Percentiles rank a stretch among this genome's conserved stretches.
These are phyloP conservation scores for Pisolithus microcarpus DNA, from an alignment of 768 basidiomycete species.

Conservation along the genomic window DNA sequence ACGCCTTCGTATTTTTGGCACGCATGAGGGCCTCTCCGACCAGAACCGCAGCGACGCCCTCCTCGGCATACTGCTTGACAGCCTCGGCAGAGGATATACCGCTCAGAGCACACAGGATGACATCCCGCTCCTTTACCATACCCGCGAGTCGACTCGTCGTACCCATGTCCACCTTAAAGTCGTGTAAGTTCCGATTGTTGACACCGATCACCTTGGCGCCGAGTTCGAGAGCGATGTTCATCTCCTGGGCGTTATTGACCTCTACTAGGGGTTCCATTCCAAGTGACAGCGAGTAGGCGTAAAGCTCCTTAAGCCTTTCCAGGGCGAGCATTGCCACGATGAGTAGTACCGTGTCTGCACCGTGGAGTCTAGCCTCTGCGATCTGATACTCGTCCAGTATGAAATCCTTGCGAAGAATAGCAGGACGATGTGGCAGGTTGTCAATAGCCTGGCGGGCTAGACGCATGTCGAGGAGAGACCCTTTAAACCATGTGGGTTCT, in stretches of 20 bases:
- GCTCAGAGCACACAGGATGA: slow-evolving; percentile 85
- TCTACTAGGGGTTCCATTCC: slow-evolving; percentile 99
- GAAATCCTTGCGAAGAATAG: slow-evolving; percentile 96
- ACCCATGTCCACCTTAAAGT: slow-evolving; percentile 94
- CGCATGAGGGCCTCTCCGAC: slow-evolving; percentile 98
- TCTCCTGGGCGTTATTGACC: slow-evolving; percentile 91
- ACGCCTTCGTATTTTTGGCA: slow-evolving; percentile 69
- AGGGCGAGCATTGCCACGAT: slow-evolving; percentile 94
- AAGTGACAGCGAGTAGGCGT: slow-evolving; percentile 68
- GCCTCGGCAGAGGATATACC: slow-evolving; percentile 78
- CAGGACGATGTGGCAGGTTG: slow-evolving; percentile 81
- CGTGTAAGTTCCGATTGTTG: slow-evolving; percentile 95
- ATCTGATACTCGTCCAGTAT: slow-evolving; percentile 94
- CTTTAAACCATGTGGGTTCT: slow-evolving; percentile 98
- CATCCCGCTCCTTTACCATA: slow-evolving; percentile 70
- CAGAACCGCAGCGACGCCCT: slow-evolving; percentile 89
- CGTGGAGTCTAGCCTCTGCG: slow-evolving; percentile 87
- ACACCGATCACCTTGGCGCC: slow-evolving; percentile 92
- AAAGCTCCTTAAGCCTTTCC: slow-evolving; percentile 63
- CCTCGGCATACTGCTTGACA: slow-evolving; percentile 72
- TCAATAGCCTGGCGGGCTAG: slow-evolving; percentile 83
- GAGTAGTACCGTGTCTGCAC: slow-evolving; percentile 92
- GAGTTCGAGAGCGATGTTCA: slow-evolving; percentile 77
- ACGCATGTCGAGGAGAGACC: slow-evolving; percentile 87
- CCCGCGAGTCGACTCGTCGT: slow-evolving; percentile 88